These are phyloP conservation scores for Leptographium procerum DNA, from an alignment of 2,329 filamentous ascomycete species.

Conservation along the genomic window DNA sequence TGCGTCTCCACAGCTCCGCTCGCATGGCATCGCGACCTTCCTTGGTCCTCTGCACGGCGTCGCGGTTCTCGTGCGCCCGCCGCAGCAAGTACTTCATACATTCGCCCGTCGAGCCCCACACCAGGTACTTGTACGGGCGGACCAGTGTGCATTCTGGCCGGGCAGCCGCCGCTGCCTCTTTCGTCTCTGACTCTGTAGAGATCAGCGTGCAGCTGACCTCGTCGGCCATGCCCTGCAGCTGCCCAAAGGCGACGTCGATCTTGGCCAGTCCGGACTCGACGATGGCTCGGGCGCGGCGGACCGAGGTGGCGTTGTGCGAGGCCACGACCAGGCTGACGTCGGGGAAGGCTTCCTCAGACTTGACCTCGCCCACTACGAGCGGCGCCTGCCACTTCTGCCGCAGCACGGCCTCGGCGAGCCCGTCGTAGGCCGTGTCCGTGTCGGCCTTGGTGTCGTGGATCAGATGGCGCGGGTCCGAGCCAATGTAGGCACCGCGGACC, in stretches of 20 bases:
- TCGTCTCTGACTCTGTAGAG: background rate
- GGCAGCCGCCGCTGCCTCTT: background rate
- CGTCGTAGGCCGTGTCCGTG: slow-evolving; percentile 63
- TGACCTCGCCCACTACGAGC: slow-evolving; percentile 31
- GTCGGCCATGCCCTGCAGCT: slow-evolving; percentile 93
- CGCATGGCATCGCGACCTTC: slow-evolving; percentile 53
- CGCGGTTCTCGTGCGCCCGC: slow-evolving; percentile 63
- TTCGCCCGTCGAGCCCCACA: slow-evolving; percentile 62
- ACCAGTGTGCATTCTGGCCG: slow-evolving; percentile 13
- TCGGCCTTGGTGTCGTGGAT: slow-evolving; percentile 63
- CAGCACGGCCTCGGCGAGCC: slow-evolving; percentile 56
- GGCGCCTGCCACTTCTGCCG: slow-evolving; percentile 47
- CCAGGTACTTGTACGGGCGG: slow-evolving; percentile 53
- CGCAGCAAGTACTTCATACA: slow-evolving; percentile 76
- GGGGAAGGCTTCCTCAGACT: slow-evolving; percentile 35
- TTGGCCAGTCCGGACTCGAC: slow-evolving; percentile 31
- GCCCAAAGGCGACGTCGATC: slow-evolving; percentile 51
- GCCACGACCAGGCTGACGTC: slow-evolving; percentile 59
- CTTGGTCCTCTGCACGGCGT: slow-evolving; percentile 53
- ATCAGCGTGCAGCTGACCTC: slow-evolving; percentile 46
- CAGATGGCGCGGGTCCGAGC: slow-evolving; percentile 55
- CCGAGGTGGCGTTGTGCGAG: slow-evolving; percentile 69
- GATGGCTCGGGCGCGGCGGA: slow-evolving; percentile 44
- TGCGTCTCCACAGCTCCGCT: slow-evolving; percentile 46
- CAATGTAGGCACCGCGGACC: slow-evolving; percentile 64